Evolutionary conservation across 441 rosid genomes (phyloP).

Genomic region (Theobroma grandiflorum): DNA sequence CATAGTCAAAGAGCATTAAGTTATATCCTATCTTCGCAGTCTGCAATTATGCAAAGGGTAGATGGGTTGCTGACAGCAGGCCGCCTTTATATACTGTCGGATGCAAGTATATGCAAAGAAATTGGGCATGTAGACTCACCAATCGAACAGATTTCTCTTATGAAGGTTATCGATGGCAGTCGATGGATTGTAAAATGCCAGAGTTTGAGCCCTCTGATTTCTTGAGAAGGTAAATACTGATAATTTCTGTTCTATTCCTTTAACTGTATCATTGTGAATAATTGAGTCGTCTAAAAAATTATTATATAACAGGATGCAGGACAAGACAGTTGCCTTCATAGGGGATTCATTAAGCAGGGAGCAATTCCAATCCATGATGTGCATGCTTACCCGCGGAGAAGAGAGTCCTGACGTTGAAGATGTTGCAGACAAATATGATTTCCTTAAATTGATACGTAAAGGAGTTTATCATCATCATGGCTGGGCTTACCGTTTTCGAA

Average conservation of each 20-base stretch:
- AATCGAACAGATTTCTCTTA: conserved; percentile 76
- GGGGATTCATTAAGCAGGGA: conserved; percentile 58
- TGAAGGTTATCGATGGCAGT: conserved; percentile 78
- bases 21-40: conserved; percentile 46
- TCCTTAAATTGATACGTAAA: conserved; percentile 25
- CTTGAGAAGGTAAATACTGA: conserved; percentile 54
- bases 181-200: conserved; percentile 69
- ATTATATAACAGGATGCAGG: conserved; percentile 34
- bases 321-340: conserved; percentile 48
- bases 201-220: conserved; percentile 64
- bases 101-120: conserved; percentile 83
- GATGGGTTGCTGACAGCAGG: conserved; percentile 70
- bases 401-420: conserved; percentile 37
- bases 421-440: conserved; percentile 44
- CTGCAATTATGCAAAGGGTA: conserved; percentile 83
- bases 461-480: conserved; percentile 48
- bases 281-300: not conserved
- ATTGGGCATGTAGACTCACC: conserved; percentile 83
- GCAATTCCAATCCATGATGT: conserved; percentile 57
- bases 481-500: conserved; percentile 49
- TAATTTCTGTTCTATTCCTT: not conserved
- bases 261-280: not conserved
- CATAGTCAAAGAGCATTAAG: not conserved
- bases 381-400: conserved; percentile 50
- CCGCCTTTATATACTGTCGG: conserved; percentile 70